phyloP scores from a whole-genome alignment of 495 filamentous ascomycete species.

The Neurospora sp. region DNA sequence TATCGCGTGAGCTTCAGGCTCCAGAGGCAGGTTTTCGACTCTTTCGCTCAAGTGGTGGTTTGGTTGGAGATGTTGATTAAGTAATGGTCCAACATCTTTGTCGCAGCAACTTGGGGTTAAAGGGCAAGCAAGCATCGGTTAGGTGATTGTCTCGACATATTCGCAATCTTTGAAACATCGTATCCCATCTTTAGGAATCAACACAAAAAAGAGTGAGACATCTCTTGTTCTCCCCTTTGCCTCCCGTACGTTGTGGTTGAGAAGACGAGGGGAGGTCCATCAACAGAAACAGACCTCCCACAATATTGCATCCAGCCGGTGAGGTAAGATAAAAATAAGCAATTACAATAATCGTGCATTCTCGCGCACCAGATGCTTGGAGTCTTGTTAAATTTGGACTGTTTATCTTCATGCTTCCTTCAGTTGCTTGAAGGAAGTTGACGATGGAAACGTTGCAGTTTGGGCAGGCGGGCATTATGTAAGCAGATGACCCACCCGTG shows the following conservation, averaged over 20 bases:
- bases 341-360: background rate
- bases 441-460: background rate
- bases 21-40: background rate
- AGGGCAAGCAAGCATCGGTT: background rate
- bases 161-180: background rate
- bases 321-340: background rate
- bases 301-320: background rate
- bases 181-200: background rate
- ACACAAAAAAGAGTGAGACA: background rate
- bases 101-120: background rate
- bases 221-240: background rate
- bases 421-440: background rate
- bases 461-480: background rate
- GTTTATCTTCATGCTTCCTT: background rate
- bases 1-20: background rate
- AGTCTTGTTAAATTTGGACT: background rate
- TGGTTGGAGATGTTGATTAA: background rate
- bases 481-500: background rate
- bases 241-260: background rate
- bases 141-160: background rate
- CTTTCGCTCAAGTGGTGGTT: background rate
- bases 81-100: background rate
- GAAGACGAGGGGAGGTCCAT: background rate
- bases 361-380: background rate
- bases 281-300: background rate